A percentile compares a stretch with the other conserved stretches of the same genome.
Evolutionary conservation across 208 protist species (phyloP).

Genomic region (Trypanosoma mega): DNA sequence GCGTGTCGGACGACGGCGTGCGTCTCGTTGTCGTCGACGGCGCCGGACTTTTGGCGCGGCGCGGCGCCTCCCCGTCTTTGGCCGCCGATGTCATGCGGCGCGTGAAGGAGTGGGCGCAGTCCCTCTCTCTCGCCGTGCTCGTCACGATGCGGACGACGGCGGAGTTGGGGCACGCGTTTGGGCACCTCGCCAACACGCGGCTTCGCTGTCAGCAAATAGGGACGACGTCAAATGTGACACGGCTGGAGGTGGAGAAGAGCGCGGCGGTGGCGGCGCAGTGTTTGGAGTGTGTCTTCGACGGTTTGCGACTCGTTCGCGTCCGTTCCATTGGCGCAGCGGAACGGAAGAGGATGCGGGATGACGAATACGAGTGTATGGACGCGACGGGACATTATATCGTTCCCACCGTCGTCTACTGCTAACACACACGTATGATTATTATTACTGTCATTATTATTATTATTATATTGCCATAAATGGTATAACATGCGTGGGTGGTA

Average conservation of each 20-base stretch:
- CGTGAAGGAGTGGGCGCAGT: slow-evolving; percentile 57
- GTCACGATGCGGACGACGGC: slow-evolving; percentile 27
- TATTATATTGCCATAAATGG: no score
- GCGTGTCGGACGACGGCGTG: not conserved
- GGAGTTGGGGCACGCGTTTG: slow-evolving; percentile 56
- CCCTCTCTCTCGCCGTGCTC: slow-evolving; percentile 40
- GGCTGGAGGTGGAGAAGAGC: slow-evolving; percentile 10
- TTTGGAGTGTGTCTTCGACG: not conserved
- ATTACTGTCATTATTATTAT: no score
- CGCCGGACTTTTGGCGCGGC: slow-evolving; percentile 43
- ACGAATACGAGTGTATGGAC: not conserved
- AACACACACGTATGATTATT: no score
- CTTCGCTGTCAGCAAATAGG: slow-evolving; percentile 29
- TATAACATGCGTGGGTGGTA: slow-evolving; percentile 46
- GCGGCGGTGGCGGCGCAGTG: not conserved
- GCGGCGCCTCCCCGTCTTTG: slow-evolving; percentile 45
- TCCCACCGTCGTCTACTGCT: not conserved
- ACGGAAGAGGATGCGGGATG: not conserved
- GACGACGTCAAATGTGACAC: no score
- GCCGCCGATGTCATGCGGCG: slow-evolving; percentile 35
- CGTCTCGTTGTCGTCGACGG: slow-evolving; percentile 65
- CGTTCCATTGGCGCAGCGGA: not conserved
- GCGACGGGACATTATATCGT: not conserved
- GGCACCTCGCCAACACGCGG: slow-evolving; percentile 72
- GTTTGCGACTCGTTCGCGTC: not conserved